Base-by-base conservation (phyloP, 192 early-diverging fungal species). In the Coemansia sp. region DNA sequence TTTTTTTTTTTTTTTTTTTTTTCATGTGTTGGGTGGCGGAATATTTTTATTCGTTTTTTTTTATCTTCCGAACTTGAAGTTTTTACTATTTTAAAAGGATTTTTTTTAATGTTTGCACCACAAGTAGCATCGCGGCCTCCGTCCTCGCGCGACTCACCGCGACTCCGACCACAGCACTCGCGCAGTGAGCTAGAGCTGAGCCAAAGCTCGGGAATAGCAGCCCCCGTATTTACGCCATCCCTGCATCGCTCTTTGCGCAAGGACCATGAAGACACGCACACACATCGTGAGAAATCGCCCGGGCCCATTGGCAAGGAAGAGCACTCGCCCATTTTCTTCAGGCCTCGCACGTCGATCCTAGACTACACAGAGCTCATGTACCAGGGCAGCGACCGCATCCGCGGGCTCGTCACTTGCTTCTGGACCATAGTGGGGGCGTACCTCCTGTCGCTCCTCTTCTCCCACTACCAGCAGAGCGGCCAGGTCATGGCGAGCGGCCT, bases 311-410 rank as follows among this genome's bases (percentile, higher is more conserved):
- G 6, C 0, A 21, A 36, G 9, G 38, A 58, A 37, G 39, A 58
- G 36, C 60, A 35, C 16, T 36, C 20, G 23, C 56, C 69, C 38
- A 43, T 67, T 21, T 66, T 73, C 23, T 82, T 82, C 43, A 41
- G 23, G 21, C 74, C 79, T 1, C 74, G 74, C 20, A 59, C 74
- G 6, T 82, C 79, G 62, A 82, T 82, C 50, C 74, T 82, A 21
- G 79, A 82, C 74, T 82, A 82, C 59, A 82, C 79, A 0, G 74
- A 82, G 68, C 67, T 82, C 6, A 82, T 82, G 79, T 82, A 76
- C 61, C 74, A 76, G 43, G 79, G 74, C 37, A 82, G 70, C 62
- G 79, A 76, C 59, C 47, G 68, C 42, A 76, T 82, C 26, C 66
- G 73, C 1, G 79, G 79, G 1, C 70, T 82, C 6, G 70, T 82